Evolutionary conservation across 1,284 basidiomycete species (phyloP), one percentile per base, ranked within the genome.

Genomic region (Cystobasidium sp.): DNA sequence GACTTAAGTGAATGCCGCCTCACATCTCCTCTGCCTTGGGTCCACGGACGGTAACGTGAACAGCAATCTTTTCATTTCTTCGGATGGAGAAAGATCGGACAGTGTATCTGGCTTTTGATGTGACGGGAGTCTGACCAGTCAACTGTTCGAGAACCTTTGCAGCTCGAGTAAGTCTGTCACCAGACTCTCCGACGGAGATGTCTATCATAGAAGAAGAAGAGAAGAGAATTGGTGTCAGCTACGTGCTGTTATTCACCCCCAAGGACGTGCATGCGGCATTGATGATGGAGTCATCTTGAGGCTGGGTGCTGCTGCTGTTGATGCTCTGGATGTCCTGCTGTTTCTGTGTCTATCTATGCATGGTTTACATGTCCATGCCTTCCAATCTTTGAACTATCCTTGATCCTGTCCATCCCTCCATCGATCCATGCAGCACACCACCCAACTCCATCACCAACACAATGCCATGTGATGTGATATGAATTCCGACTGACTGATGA

Each of bases 41-140:
- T 65, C 96, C 96, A 80, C 96, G 94, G 86, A 99, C 97, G 83
- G 96, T 99, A 83, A 99, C 96, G 86, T 99, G 96, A 81, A 92
- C 92, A 73, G 97, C 97, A 83, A 99, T 99, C 90, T 99, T 98
- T 87, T 99, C 97, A 88, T 99, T 99, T 87, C 96, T 92, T 84
- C 97, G 93, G 87, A 99, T 99, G 84, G 93, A 92, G 87, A 99
- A 99, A 75, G 93, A 93, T 82, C 96, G 94, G 85, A 99, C 94
- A 81, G 97, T 99, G 92, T 97, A 99, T 81, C 96, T 93, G 78
- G 96, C 96, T 89, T 98, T 99, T 84, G 94, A 97, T 81, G 96
- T 97, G 81, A 99, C 96, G 82, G 97, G 96, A 75, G 96, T 94
- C 88, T 99, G 96, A 82, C 96, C 97, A 80, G 96, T 99, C 78